phyloP scores from a whole-genome alignment of 1,139 yeast genomes.

The Geotrichum cucujoidarum region DNA sequence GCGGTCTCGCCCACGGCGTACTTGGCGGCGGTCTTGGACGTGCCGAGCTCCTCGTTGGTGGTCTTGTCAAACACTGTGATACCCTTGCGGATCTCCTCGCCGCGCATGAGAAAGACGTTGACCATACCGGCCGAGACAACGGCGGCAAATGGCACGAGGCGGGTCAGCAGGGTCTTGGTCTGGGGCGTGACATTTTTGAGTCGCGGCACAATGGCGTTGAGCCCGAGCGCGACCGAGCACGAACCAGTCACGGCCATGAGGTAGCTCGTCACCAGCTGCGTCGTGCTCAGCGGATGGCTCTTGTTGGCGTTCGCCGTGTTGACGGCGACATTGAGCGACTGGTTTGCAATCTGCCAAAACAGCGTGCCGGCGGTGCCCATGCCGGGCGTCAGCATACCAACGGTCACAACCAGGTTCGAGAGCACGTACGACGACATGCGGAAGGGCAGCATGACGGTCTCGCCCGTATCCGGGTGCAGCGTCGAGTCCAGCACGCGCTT shows the following conservation, averaged over 20 bases:
- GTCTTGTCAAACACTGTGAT: conserved; percentile 64
- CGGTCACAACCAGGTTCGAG: conserved; percentile 89
- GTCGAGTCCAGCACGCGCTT: conserved; percentile 82
- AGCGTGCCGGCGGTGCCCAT: conserved; percentile 84
- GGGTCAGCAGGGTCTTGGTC: conserved; percentile 65
- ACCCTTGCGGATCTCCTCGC: conserved; percentile 88
- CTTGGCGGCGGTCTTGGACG: conserved; percentile 78
- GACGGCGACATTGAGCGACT: conserved; percentile 91
- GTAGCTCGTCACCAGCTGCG: conserved; percentile 73
- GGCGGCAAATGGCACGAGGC: conserved; percentile 96
- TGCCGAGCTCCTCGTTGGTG: conserved; percentile 55
- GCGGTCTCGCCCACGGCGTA: conserved; percentile 97
- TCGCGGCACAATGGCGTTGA: conserved; percentile 81
- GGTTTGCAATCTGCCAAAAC: conserved; percentile 97
- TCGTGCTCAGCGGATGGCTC: conserved; percentile 79
- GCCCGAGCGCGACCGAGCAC: conserved; percentile 90
- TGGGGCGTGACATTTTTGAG: conserved; percentile 61
- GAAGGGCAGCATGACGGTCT: conserved; percentile 84
- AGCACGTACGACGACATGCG: conserved; percentile 95
- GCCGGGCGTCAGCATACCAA: conserved; percentile 95
- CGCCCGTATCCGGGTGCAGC: conserved; percentile 93
- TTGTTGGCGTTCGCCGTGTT: conserved; percentile 95
- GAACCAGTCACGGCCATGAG: conserved; percentile 89
- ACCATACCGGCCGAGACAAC: conserved; percentile 95
- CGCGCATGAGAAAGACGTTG: conserved; percentile 90